Conservation (phyloP, 139 green algal genomes). For the Haematococcus sp. region DNA sequence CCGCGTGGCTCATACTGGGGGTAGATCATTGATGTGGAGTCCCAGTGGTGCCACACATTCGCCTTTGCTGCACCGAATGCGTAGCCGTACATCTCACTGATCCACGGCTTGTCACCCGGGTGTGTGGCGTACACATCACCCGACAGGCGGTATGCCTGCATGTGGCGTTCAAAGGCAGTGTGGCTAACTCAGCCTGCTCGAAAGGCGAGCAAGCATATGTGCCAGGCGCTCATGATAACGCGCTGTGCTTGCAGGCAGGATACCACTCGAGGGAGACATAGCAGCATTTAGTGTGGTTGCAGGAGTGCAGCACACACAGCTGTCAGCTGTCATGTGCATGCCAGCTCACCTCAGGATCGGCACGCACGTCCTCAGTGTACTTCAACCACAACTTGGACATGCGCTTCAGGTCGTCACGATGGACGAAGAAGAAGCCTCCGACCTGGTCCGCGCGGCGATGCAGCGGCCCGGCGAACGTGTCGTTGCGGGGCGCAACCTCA, state of each 20-base stretch:
- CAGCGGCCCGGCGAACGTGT: constrained; percentile 54
- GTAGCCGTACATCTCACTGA: constrained; percentile 90
- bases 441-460: constrained; percentile 55
- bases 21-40: constrained; percentile 77
- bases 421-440: constrained; percentile 83
- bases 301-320: no score
- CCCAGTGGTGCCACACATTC: constrained; percentile 75
- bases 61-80: constrained; percentile 64
- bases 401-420: constrained; percentile 67
- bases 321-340: no score
- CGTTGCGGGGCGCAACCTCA: constrained; percentile 47
- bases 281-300: no score
- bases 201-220: no score
- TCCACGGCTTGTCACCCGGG: constrained; percentile 76
- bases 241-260: no score
- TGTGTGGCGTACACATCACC: constrained; percentile 64
- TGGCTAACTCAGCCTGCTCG: no score
- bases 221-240: no score
- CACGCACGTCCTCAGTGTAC: constrained; percentile 64
- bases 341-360: constrained; percentile 30
- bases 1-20: constrained; percentile 62
- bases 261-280: no score
- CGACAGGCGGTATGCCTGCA: constrained; percentile 46
- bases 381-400: constrained; percentile 78
- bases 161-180: no score